These are phyloP conservation scores for Leccinum insigne DNA, from an alignment of 1,284 basidiomycete genomes.

Conservation along the genomic window DNA sequence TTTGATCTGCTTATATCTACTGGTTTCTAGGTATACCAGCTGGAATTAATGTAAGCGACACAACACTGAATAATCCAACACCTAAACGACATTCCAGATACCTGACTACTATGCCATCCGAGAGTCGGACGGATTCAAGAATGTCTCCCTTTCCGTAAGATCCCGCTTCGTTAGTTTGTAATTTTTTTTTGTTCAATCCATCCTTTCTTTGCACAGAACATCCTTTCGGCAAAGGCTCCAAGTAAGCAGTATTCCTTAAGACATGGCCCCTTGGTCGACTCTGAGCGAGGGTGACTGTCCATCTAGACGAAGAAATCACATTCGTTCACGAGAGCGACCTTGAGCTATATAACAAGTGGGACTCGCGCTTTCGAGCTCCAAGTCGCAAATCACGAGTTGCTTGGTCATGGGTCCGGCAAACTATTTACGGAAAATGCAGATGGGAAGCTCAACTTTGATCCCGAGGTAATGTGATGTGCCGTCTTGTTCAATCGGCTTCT, in stretches of 20 bases:
- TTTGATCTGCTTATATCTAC: not conserved
- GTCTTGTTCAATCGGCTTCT: not conserved
- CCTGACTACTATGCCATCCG: slow-evolving; percentile 84
- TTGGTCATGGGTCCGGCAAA: slow-evolving; percentile 81
- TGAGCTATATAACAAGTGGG: slow-evolving; percentile 74
- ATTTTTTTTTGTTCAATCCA: not conserved
- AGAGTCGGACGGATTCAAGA: slow-evolving; percentile 82
- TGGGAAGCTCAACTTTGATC: slow-evolving; percentile 80
- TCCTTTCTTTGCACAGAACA: slow-evolving; percentile 48
- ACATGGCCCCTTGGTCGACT: not conserved
- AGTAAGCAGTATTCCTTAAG: slow-evolving; percentile 40
- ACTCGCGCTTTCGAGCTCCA: slow-evolving; percentile 81
- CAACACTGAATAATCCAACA: not conserved
- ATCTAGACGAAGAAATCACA: slow-evolving; percentile 69
- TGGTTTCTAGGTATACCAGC: slow-evolving; percentile 65
- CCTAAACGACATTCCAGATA: slow-evolving; percentile 43
- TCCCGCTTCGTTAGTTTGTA: not conserved
- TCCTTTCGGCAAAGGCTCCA: slow-evolving; percentile 82
- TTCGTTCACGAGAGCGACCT: slow-evolving; percentile 79
- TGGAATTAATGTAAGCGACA: slow-evolving; percentile 69
- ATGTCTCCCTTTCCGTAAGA: slow-evolving; percentile 72
- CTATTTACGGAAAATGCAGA: slow-evolving; percentile 73
- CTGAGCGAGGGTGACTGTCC: not conserved
- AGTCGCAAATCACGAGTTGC: slow-evolving; percentile 83
- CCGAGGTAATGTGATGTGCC: slow-evolving; percentile 42